These are phyloP conservation scores for Phyllosticta citrichinensis DNA, from an alignment of 2,329 filamentous ascomycete genomes.

Conservation along the genomic window DNA sequence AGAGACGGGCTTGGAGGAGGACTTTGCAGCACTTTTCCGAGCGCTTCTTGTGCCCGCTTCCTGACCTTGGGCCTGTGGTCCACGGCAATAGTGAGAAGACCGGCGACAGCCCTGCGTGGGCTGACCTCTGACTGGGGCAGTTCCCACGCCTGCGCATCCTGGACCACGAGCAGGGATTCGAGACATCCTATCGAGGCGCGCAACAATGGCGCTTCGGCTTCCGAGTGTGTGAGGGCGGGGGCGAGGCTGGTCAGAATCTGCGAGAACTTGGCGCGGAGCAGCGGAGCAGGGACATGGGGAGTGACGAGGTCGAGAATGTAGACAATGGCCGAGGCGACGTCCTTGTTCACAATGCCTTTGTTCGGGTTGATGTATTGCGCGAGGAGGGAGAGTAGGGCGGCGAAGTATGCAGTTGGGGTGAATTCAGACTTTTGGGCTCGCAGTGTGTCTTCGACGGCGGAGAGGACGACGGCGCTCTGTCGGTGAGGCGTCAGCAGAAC, in stretches of 20 bases:
- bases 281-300: constrained; percentile 69
- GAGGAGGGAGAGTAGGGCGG: constrained; percentile 82
- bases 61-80: constrained; percentile 88
- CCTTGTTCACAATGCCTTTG: constrained; percentile 63
- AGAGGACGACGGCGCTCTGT: constrained; percentile 75
- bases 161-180: constrained; percentile 80
- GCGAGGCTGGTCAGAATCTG: constrained; percentile 83
- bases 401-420: constrained; percentile 87
- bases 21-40: constrained; percentile 71
- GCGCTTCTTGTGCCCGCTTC: constrained; percentile 82
- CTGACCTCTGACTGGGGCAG: constrained; percentile 73
- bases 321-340: constrained; percentile 75
- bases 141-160: constrained; percentile 82
- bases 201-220: constrained; percentile 79
- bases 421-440: constrained; percentile 75
- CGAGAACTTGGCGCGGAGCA: constrained; percentile 89
- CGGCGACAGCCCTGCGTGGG: constrained; percentile 77
- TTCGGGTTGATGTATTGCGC: constrained; percentile 58
- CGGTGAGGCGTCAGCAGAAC: constrained; percentile 9
- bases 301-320: constrained; percentile 93
- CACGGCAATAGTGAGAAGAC: constrained; percentile 71
- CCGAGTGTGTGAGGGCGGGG: constrained; percentile 66
- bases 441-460: constrained; percentile 86
- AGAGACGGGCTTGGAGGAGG: constrained; percentile 85
- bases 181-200: constrained; percentile 85